These are phyloP conservation scores for Penicillium hesseltinei DNA, from an alignment of 2,329 filamentous ascomycete species.

Conservation along the genomic window DNA sequence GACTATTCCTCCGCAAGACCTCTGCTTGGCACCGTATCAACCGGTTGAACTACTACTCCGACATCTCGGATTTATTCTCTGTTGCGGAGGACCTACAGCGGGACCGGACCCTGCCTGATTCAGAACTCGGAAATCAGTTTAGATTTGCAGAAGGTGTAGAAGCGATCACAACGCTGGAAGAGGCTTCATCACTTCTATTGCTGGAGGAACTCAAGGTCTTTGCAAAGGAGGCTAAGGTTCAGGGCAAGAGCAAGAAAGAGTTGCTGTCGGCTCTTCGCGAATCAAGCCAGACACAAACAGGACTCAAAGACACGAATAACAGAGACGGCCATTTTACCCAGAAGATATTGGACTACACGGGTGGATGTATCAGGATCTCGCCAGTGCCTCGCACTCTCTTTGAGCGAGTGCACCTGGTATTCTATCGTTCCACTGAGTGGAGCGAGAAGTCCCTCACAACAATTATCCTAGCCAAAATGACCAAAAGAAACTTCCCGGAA, in stretches of 20 bases:
- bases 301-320: slow-evolving; percentile 69
- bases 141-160: slow-evolving; percentile 78
- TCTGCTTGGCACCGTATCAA: slow-evolving; percentile 84
- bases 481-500: slow-evolving; percentile 78
- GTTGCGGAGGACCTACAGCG: slow-evolving; percentile 67
- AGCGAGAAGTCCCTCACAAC: slow-evolving; percentile 94
- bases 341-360: slow-evolving; percentile 74
- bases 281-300: slow-evolving; percentile 70
- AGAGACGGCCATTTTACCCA: slow-evolving; percentile 71
- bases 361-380: slow-evolving; percentile 80
- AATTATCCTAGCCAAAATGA: slow-evolving; percentile 89
- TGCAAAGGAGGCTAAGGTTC: slow-evolving; percentile 81
- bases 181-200: slow-evolving; percentile 77
- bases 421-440: slow-evolving; percentile 95
- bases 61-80: slow-evolving; percentile 70
- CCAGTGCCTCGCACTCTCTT: slow-evolving; percentile 73
- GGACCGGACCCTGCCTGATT: slow-evolving; percentile 56
- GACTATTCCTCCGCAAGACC: slow-evolving; percentile 88
- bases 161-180: slow-evolving; percentile 74
- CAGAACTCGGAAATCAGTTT: slow-evolving; percentile 58
- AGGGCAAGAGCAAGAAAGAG: slow-evolving; percentile 84
- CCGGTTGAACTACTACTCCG: slow-evolving; percentile 74
- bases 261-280: slow-evolving; percentile 71
- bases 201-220: slow-evolving; percentile 83
- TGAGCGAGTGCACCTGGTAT: slow-evolving; percentile 90